These are phyloP conservation scores for Hemisphaericaspora subhashii DNA, from an alignment of 1,139 yeast genomes.

Conservation along the genomic window DNA sequence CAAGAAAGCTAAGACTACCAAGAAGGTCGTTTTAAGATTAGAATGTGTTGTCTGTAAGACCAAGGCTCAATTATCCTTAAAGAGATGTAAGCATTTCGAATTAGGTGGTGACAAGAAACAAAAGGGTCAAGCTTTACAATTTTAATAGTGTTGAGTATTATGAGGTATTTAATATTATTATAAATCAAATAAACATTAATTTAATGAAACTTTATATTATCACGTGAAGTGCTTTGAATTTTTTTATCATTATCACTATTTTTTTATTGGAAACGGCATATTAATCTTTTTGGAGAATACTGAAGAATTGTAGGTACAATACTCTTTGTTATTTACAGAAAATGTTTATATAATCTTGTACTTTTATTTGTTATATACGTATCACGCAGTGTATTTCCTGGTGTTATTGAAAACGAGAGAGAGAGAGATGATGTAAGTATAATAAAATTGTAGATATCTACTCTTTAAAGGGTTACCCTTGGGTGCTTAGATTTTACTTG, in stretches of 20 bases:
- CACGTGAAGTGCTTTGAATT: constrained; percentile 3
- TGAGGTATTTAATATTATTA: constrained; percentile 4
- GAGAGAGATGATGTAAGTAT: no score
- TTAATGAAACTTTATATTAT: constrained; percentile 7
- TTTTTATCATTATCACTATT: no score
- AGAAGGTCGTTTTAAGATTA: constrained; percentile 98
- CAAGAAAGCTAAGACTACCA: constrained; percentile 99
- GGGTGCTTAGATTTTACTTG: no score
- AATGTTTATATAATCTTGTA: neutral
- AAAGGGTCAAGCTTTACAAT: constrained; percentile 98
- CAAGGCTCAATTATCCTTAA: constrained; percentile 95
- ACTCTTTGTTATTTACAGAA: neutral
- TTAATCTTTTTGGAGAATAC: no score
- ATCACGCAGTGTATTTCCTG: no score
- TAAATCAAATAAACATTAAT: constrained; percentile 3
- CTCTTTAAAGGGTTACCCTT: no score
- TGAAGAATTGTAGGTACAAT: no score
- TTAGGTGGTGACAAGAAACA: constrained; percentile 99
- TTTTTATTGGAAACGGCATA: no score
- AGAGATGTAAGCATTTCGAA: constrained; percentile 99
- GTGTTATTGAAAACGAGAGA: no score
- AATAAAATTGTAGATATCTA: neutral
- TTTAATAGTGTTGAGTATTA: constrained; percentile 46
- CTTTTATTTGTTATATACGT: constrained; percentile 1
- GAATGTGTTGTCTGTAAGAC: constrained; percentile 99